Conservation (phyloP, 1,284 basidiomycete genomes). For the Limonomyces culmigenus region DNA sequence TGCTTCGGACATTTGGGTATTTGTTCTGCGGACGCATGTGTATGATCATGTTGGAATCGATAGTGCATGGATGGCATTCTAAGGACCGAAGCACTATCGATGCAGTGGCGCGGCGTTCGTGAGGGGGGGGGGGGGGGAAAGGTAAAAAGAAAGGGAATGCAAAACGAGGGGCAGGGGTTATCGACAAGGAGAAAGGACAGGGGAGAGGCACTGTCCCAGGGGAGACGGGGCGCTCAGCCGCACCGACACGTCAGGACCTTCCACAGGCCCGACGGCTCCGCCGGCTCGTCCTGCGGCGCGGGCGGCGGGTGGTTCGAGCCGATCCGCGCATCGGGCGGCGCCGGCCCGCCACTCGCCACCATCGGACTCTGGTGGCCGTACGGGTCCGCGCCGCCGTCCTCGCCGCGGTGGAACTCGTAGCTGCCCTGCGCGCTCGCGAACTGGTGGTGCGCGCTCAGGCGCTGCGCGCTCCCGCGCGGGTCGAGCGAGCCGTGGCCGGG, state of each 20-base stretch:
- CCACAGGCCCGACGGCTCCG: constrained; percentile 39
- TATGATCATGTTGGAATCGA: no score
- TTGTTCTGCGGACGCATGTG: no score
- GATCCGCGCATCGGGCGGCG: constrained; percentile 46
- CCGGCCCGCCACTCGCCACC: constrained; percentile 52
- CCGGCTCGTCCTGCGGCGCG: constrained; percentile 23
- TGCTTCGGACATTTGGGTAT: no score
- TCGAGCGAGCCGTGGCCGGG: constrained; percentile 23
- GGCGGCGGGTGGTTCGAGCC: constrained; percentile 41
- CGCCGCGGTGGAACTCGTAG: constrained; percentile 27
- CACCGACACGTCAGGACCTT: constrained; percentile 64
- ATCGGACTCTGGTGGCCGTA: constrained; percentile 64
- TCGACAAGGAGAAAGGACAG: no score
- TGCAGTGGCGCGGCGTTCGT: no score
- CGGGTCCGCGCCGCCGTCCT: constrained; percentile 8
- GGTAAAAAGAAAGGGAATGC: no score
- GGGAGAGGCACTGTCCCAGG: no score
- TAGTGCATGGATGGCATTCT: no score
- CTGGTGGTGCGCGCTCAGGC: constrained; percentile 34
- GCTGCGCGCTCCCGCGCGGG: constrained; percentile 23
- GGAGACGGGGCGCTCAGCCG: no score
- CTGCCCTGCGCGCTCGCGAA: constrained; percentile 43
- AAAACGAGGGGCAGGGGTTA: no score
- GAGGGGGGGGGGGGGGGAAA: no score
- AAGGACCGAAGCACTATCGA: no score